Evolutionary conservation across 78 protist species (phyloP).

Genomic region (Dictyostelium intermedium): DNA sequence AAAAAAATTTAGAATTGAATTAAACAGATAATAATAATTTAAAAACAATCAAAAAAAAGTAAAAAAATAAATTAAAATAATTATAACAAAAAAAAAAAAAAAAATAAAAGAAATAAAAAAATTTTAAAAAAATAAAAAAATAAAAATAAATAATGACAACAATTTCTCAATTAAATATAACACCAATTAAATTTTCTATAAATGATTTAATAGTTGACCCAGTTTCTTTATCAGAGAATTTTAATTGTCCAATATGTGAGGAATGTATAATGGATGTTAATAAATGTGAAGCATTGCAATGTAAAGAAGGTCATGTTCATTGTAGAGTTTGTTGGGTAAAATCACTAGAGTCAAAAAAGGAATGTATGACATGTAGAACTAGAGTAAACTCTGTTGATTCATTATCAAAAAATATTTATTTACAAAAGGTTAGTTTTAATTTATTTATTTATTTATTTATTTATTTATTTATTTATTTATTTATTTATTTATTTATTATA

Average conservation of each 20-base stretch:
- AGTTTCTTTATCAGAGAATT: neutral
- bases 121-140: neutral
- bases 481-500: too few species aligned
- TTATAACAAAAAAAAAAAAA: neutral
- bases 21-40: too few species aligned
- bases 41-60: too few species aligned
- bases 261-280: neutral
- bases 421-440: neutral
- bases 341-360: neutral
- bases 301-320: neutral
- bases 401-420: neutral
- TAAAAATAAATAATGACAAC: neutral
- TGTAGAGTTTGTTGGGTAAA: neutral
- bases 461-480: neutral
- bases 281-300: neutral
- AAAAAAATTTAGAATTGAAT: neutral
- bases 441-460: neutral
- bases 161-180: neutral
- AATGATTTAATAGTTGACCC: neutral
- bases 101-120: neutral
- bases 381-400: neutral
- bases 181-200: neutral
- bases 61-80: too few species aligned
- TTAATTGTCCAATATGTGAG: slow-evolving; percentile 1
- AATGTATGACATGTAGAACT: neutral